Percentiles rank a stretch among this genome's conserved stretches.
phyloP scores from a whole-genome alignment of 2,329 filamentous ascomycete genomes.

The Ophiosphaerella korrae region DNA sequence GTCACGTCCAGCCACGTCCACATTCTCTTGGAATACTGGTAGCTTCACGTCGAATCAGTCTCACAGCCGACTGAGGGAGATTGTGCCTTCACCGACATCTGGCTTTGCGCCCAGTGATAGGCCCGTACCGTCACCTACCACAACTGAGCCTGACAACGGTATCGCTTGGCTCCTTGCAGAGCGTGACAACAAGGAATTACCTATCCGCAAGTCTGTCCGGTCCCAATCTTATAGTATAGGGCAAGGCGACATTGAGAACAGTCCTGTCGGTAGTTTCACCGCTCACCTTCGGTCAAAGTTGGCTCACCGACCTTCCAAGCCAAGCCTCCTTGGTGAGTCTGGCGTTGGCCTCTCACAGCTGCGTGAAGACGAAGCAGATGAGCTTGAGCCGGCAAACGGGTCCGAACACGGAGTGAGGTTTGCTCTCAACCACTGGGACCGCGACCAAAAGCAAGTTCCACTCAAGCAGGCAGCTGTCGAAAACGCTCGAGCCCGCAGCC shows the following conservation, averaged over 20 bases:
- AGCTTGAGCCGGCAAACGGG: constrained; percentile 67
- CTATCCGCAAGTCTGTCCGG: constrained; percentile 88
- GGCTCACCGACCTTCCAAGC: constrained; percentile 80
- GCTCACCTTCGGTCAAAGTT: constrained; percentile 57
- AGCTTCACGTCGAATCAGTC: constrained; percentile 34
- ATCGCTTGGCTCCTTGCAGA: constrained; percentile 50
- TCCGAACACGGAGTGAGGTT: constrained; percentile 57
- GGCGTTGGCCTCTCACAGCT: constrained; percentile 37
- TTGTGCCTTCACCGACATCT: constrained; percentile 42
- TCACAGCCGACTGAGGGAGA: constrained; percentile 38
- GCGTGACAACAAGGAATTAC: constrained; percentile 63
- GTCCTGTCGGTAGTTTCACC: constrained; percentile 54
- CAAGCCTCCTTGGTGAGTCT: constrained; percentile 72
- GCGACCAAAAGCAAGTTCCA: constrained; percentile 38
- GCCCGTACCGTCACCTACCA: constrained; percentile 33
- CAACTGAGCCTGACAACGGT: constrained; percentile 56
- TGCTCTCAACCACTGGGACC: constrained; percentile 40
- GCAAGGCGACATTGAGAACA: constrained; percentile 68
- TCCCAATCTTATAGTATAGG: constrained; percentile 97
- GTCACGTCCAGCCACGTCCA: constrained; percentile 46
- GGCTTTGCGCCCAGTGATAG: constrained; percentile 28
- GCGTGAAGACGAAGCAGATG: constrained; percentile 58
- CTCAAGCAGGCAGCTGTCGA: constrained; percentile 46
- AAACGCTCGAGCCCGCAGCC: constrained; percentile 41
- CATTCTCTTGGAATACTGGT: constrained; percentile 52